A percentile compares a stretch with the other conserved stretches of the same genome.
phyloP scores from a whole-genome alignment of 805 yeast species.

The Candida corydali region DNA sequence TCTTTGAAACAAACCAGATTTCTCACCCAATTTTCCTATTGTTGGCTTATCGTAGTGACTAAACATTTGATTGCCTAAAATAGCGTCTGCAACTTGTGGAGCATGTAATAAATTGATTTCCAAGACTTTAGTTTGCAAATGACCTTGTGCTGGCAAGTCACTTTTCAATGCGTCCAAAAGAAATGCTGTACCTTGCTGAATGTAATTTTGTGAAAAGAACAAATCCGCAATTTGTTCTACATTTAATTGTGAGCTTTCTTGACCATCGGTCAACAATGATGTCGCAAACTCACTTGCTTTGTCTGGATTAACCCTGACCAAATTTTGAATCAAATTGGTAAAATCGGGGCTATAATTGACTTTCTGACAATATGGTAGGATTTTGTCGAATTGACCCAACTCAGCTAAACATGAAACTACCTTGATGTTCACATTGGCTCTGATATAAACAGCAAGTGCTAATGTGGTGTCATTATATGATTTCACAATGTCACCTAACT shows the following conservation, averaged over 20 bases:
- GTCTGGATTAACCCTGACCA: conserved; percentile 92
- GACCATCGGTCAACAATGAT: conserved; percentile 63
- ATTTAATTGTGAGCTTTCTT: conserved; percentile 49
- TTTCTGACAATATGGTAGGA: conserved; percentile 88
- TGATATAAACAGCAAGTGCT: conserved; percentile 86
- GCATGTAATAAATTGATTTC: conserved; percentile 93
- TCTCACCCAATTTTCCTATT: conserved; percentile 88
- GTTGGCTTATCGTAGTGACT: conserved; percentile 92
- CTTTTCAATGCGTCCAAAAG: conserved; percentile 91
- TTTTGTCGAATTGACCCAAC: conserved; percentile 93
- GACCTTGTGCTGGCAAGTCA: conserved; percentile 92
- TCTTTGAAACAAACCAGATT: conserved; percentile 92
- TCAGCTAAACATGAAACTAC: conserved; percentile 92
- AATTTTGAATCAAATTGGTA: conserved; percentile 82
- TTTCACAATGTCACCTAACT: conserved; percentile 92
- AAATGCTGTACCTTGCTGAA: conserved; percentile 98
- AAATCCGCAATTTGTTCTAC: conserved; percentile 88
- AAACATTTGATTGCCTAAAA: conserved; percentile 92
- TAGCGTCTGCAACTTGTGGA: conserved; percentile 99
- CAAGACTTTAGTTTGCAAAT: conserved; percentile 87
- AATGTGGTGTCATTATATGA: conserved; percentile 74
- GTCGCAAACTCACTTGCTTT: conserved; percentile 97
- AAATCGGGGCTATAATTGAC: conserved; percentile 87
- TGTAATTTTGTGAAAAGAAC: conserved; percentile 87
- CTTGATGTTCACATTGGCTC: conserved; percentile 78